These are phyloP conservation scores for Paramecium caudatum DNA, from an alignment of 73 alveolate species.

Conservation along the genomic window DNA sequence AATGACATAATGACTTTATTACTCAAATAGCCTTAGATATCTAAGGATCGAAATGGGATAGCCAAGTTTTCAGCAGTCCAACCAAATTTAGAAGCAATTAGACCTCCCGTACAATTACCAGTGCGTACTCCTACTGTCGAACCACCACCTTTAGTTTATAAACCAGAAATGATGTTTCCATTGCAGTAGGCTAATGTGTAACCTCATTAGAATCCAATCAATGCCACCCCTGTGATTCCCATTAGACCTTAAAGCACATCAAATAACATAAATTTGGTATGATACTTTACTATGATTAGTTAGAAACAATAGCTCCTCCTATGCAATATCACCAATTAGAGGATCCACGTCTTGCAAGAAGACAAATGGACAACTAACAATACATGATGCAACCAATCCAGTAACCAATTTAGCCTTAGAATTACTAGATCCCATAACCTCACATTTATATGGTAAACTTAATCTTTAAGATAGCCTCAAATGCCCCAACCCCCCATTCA, in stretches of 20 bases:
- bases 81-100: slow-evolving; percentile 6
- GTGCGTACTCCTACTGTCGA: background rate
- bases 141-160: slow-evolving; percentile 3
- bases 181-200: slow-evolving; percentile 11
- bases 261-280: background rate
- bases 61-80: background rate
- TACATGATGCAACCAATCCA: background rate
- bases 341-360: slow-evolving; percentile 43
- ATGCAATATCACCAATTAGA: background rate
- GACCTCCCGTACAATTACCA: background rate
- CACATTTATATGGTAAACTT: no score
- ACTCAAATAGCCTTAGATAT: background rate
- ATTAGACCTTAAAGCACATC: slow-evolving; percentile 9
- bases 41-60: slow-evolving; percentile 20
- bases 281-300: background rate
- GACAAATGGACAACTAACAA: background rate
- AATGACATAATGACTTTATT: slow-evolving; percentile 27
- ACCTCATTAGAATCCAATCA: slow-evolving; percentile 41
- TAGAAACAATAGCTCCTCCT: slow-evolving; percentile 52
- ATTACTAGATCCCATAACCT: no score
- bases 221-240: slow-evolving; percentile 47
- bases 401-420: no score
- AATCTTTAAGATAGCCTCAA: background rate
- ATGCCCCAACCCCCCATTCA: background rate
- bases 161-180: slow-evolving; percentile 56